These are phyloP conservation scores for Carallia brachiata DNA, from an alignment of 345 rosid genomes.

Conservation along the genomic window DNA sequence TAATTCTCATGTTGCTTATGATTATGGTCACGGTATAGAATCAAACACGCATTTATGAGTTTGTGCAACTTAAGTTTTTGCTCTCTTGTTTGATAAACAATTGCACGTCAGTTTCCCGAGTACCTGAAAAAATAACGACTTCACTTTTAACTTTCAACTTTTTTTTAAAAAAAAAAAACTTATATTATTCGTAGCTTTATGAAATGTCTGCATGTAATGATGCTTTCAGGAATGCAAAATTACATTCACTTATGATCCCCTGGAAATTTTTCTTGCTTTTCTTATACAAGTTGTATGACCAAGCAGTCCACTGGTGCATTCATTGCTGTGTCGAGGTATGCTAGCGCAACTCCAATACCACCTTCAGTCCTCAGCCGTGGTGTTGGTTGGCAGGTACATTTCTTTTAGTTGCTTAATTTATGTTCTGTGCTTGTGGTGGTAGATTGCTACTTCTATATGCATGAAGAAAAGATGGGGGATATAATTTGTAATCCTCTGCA, in stretches of 20 bases:
- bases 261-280: background rate
- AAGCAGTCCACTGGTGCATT: slow-evolving; percentile 87
- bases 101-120: too few relatives aligned
- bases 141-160: too few relatives aligned
- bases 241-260: background rate
- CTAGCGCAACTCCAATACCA: slow-evolving; percentile 90
- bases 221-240: too few relatives aligned
- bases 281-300: slow-evolving; percentile 2
- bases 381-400: slow-evolving; percentile 92
- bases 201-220: too few relatives aligned
- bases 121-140: too few relatives aligned
- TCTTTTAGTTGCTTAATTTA: slow-evolving; percentile 8
- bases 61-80: too few relatives aligned
- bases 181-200: too few relatives aligned
- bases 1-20: background rate
- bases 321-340: slow-evolving; percentile 81
- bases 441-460: background rate
- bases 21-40: background rate
- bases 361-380: slow-evolving; percentile 97
- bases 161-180: too few relatives aligned
- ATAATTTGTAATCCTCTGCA: background rate
- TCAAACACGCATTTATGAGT: background rate
- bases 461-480: background rate
- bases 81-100: too few relatives aligned
- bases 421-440: background rate